Evolutionary conservation across 768 basidiomycete genomes (phyloP), one percentile per base, ranked within the genome.

Genomic region (Jaapia argillacea): DNA sequence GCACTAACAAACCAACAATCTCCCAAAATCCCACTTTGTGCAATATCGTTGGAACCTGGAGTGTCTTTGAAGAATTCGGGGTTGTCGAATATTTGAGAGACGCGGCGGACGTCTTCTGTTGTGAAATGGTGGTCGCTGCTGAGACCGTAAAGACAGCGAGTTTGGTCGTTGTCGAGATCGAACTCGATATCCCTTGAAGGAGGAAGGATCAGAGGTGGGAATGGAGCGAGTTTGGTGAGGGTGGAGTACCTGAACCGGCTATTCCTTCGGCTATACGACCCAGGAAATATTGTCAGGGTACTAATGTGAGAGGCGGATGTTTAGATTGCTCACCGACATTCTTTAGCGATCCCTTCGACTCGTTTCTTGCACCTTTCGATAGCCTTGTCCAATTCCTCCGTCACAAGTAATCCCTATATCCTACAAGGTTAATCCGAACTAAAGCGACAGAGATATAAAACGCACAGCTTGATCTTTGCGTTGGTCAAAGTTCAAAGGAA

Each of bases 1-100:
- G 74, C 75, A 5, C 68, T 70, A 6, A 77, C 51, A 52, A 78
- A 71, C 66, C 73, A 77, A 47, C 75, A 77, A 49, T 76, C 66
- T 1, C 71, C 72, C 16, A 76, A 47, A 6, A 45, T 50, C 4
- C 75, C 74, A 23, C 44, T 38, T 56, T 77, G 74, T 2, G 64
- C 60, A 16, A 74, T 68, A 48, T 73, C 71, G 23, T 60, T 66
- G 2, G 69, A 64, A 40, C 62, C 55, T 3, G 66, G 58, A 18
- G 67, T 72, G 43, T 68, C 64, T 23, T 67, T 50, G 54, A 70
- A 72, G 53, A 77, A 77, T 6, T 62, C 53, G 0, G 75, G 74
- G 0, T 72, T 63, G 6, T 71, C 65, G 44, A 74, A 77, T 7
- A 77, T 71, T 33, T 76, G 65, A 0, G 67, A 62, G n/a, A 74